Conservation (phyloP, 352 stramenopile genomes). For the Albugo candida region DNA sequence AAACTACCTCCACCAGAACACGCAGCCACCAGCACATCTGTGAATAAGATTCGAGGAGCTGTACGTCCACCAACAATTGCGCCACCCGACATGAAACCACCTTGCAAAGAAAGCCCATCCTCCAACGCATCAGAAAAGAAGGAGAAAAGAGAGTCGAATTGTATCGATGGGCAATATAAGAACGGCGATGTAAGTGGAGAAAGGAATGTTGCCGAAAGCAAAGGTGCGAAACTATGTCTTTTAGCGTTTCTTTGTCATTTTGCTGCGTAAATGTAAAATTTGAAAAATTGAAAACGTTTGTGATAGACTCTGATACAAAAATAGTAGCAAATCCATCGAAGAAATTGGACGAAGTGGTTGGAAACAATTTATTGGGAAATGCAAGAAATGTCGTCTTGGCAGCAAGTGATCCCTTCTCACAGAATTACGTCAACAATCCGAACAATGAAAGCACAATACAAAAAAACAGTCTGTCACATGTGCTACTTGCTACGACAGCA, state of each 20-base stretch:
- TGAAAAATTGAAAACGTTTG: conserved; percentile 1
- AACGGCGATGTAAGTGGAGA: conserved; percentile 9
- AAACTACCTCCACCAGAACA: conserved; percentile 36
- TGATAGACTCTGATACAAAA: conserved; percentile 1
- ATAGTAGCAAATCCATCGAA: too few species aligned
- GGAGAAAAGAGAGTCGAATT: conserved; percentile 14
- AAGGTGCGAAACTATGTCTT: conserved; percentile 3
- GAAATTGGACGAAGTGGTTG: too few species aligned
- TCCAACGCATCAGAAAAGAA: conserved; percentile 4
- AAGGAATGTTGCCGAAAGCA: conserved; percentile 1
- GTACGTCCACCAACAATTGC: conserved; percentile 19
- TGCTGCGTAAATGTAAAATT: conserved; percentile 4
- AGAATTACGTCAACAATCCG: not conserved
- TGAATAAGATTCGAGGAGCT: conserved; percentile 53
- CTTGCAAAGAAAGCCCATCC: conserved; percentile 11
- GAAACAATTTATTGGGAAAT: conserved; percentile 6
- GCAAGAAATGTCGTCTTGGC: conserved; percentile 9
- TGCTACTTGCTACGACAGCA: conserved; percentile 39
- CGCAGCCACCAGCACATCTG: conserved; percentile 26
- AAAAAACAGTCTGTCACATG: conserved; percentile 50
- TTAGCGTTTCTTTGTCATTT: not conserved
- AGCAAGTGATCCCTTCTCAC: not conserved
- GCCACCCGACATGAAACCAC: conserved; percentile 12
- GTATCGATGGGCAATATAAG: conserved; percentile 22
- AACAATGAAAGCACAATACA: conserved; percentile 8